phyloP scores from a whole-genome alignment of 179 eudicot genomes.

The Beta lomatogona region DNA sequence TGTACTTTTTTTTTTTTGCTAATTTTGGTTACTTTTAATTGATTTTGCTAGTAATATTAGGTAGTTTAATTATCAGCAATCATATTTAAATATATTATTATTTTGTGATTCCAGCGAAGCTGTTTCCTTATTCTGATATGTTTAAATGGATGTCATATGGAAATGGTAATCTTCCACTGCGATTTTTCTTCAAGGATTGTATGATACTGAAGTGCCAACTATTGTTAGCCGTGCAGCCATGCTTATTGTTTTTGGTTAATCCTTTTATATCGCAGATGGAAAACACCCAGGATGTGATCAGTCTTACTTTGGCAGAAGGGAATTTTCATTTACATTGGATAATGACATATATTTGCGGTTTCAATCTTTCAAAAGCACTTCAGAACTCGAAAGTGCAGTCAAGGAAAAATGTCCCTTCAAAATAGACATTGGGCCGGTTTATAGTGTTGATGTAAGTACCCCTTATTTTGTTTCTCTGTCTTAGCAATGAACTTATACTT shows the following conservation, averaged over 20 bases:
- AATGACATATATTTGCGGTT: conserved; percentile 74
- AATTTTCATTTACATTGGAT: conserved; percentile 79
- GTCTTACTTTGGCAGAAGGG: conserved; percentile 82
- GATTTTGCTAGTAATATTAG: not conserved
- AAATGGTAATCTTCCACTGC: conserved; percentile 53
- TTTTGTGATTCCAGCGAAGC: conserved; percentile 55
- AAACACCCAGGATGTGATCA: conserved; percentile 89
- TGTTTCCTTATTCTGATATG: conserved; percentile 82
- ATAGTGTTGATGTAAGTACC: conserved; percentile 77
- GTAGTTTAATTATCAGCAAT: not conserved
- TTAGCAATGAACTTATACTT: too few relatives aligned
- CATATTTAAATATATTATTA: not conserved
- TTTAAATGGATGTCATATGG: conserved; percentile 93
- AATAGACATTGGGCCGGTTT: conserved; percentile 94
- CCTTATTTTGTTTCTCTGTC: not conserved
- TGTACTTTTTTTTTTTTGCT: not conserved
- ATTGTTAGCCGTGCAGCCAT: not conserved
- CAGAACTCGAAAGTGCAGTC: conserved; percentile 76
- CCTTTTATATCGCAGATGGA: conserved; percentile 58
- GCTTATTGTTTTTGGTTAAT: not conserved
- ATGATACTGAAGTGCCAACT: not conserved
- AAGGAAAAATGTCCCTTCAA: conserved; percentile 86
- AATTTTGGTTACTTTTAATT: not conserved
- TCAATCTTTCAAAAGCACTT: conserved; percentile 68
- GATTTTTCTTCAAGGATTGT: too few relatives aligned